Percentiles rank a stretch among this genome's conserved stretches.
phyloP scores from a whole-genome alignment of 2,329 filamentous ascomycete genomes.

The Ceratocystis diversiconidia region DNA sequence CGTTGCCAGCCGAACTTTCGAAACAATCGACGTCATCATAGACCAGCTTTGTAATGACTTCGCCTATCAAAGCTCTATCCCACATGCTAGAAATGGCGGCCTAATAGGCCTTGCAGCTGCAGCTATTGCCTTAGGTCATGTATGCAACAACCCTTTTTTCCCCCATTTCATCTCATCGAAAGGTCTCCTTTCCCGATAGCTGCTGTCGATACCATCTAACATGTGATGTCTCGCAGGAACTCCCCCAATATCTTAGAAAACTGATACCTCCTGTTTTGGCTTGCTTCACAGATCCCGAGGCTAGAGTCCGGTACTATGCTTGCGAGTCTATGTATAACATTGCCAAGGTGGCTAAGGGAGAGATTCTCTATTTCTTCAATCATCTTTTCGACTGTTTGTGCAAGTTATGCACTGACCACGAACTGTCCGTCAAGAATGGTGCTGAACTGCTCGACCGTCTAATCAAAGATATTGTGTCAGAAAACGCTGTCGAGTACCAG shows the following conservation, averaged over 20 bases:
- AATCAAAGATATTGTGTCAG: conserved; percentile 90
- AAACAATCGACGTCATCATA: conserved; percentile 72
- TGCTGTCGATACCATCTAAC: background rate
- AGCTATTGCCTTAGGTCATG: conserved; percentile 83
- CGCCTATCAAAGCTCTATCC: conserved; percentile 92
- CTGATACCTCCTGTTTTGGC: conserved; percentile 94
- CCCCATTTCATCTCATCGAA: conserved; percentile 9
- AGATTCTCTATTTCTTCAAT: conserved; percentile 95
- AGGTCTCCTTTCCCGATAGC: conserved; percentile 1
- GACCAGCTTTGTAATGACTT: conserved; percentile 96
- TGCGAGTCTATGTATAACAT: conserved; percentile 99
- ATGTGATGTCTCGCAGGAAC: conserved; percentile 38
- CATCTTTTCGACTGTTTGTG: conserved; percentile 94
- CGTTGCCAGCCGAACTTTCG: conserved; percentile 59
- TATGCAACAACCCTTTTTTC: conserved; percentile 35
- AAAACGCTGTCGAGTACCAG: conserved; percentile 88
- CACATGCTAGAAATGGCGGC: conserved; percentile 89
- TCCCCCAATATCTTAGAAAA: conserved; percentile 78
- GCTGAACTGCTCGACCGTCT: conserved; percentile 88
- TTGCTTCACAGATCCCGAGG: conserved; percentile 97
- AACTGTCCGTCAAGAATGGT: conserved; percentile 94
- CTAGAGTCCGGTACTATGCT: conserved; percentile 90
- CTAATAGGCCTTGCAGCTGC: conserved; percentile 90
- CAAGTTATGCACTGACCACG: conserved; percentile 91
- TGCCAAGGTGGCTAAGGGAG: conserved; percentile 95